A percentile compares a stretch with the other conserved stretches of the same genome.
Conservation (phyloP, 1,284 basidiomycete genomes). For the Megacollybia platyphylla region DNA sequence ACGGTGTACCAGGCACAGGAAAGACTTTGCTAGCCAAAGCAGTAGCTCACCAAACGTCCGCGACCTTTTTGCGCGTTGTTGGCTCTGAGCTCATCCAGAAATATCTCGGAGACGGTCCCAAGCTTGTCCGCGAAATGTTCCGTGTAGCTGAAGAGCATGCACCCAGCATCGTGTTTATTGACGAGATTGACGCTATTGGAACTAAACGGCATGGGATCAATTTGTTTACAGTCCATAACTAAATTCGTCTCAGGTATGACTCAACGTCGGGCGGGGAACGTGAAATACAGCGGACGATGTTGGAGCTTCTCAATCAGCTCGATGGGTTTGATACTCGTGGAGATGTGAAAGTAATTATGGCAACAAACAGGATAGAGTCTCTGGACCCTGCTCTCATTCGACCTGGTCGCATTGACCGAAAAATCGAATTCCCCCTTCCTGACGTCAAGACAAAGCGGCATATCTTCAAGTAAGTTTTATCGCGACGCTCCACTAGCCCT, state of each 20-base stretch:
- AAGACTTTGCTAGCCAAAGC: slow-evolving; percentile 98
- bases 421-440: slow-evolving; percentile 93
- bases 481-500: slow-evolving; percentile 2
- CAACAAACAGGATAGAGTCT: slow-evolving; percentile 88
- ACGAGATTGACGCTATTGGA: slow-evolving; percentile 97
- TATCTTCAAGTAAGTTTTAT: slow-evolving; percentile 74
- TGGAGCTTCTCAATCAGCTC: slow-evolving; percentile 95
- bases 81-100: slow-evolving; percentile 99
- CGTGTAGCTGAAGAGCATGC: slow-evolving; percentile 95
- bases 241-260: slow-evolving; percentile 49
- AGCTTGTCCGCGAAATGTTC: slow-evolving; percentile 95
- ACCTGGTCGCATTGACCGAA: slow-evolving; percentile 96
- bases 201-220: slow-evolving; percentile 73
- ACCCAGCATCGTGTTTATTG: slow-evolving; percentile 98
- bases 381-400: slow-evolving; percentile 96
- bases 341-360: slow-evolving; percentile 97
- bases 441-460: slow-evolving; percentile 96
- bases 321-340: slow-evolving; percentile 99
- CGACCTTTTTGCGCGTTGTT: slow-evolving; percentile 95
- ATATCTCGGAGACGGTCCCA: slow-evolving; percentile 98
- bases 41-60: slow-evolving; percentile 97
- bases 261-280: slow-evolving; percentile 96
- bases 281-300: slow-evolving; percentile 98
- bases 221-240: not conserved
- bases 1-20: slow-evolving; percentile 97